A percentile compares a stretch with the other conserved stretches of the same genome.
Evolutionary conservation across 306 rosid genomes (phyloP).

Genomic region (Castanea sativa): DNA sequence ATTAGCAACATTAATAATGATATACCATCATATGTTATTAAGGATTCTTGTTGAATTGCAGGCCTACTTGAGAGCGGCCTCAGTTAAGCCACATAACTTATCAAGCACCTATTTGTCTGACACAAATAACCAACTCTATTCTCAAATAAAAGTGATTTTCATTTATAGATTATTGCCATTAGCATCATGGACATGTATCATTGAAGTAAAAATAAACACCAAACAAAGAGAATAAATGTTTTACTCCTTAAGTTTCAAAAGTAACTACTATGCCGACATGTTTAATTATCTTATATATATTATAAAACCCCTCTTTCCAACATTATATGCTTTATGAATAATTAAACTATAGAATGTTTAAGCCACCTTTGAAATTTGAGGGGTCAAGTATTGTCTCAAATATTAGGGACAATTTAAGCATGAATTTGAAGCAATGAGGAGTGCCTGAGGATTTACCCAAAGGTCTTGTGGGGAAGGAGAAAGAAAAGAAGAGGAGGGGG

Average conservation of each 20-base stretch:
- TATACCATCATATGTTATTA: neutral
- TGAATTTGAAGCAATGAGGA: neutral
- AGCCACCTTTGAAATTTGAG: conserved; percentile 11
- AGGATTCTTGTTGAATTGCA: neutral
- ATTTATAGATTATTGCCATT: neutral
- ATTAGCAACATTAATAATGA: neutral
- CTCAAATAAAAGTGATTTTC: neutral
- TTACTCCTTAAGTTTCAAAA: neutral
- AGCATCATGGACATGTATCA: neutral
- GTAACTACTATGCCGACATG: conserved; percentile 1
- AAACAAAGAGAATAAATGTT: neutral
- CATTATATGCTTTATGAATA: neutral
- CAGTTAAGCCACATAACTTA: neutral
- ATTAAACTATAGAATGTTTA: neutral
- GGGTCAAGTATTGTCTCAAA: neutral
- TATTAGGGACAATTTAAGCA: neutral
- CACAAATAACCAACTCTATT: neutral
- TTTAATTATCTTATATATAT: neutral
- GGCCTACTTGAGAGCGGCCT: neutral
- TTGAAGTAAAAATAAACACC: neutral
- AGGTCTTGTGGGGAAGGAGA: neutral
- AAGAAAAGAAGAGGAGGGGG: neutral
- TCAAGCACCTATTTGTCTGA: neutral
- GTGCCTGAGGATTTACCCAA: neutral
- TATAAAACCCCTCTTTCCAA: neutral